Evolutionary conservation across 202 grass and related monocot genomes (phyloP), one percentile per base, ranked within the genome.

Genomic region (Zoysia matrella): DNA sequence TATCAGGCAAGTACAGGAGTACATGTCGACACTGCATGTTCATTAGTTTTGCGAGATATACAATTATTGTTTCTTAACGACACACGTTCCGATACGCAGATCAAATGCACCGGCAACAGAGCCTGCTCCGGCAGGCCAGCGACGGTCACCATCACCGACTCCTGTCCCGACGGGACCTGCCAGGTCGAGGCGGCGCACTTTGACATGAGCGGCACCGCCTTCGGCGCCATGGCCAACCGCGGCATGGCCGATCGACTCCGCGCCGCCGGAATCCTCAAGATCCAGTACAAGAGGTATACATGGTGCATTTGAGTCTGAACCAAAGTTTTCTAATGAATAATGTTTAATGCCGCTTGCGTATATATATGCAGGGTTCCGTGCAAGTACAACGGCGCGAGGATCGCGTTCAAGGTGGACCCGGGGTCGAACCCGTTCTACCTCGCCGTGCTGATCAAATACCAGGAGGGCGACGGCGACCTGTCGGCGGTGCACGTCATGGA

Each of bases 361-460:
- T 16, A 8, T 60, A 5, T 4, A 14, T 12, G 5, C 56, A 97
- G 94, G 42, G 87, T 94, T 42, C 69, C 80, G 18, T 97, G 94
- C 87, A 83, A 72, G 1, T 94, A 94, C 65, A 81, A 62, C 44
- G 94, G 87, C 68, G 65, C 50, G 60, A 50, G 79, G 65, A 47
- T 97, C 6, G 62, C 30, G 5, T 94, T 94, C 84, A 87, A 72
- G 65, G 87, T 97, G 60, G 87, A 97, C 77, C 67, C 85, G 3
- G 94, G 94, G 8, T 97, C 89, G 10, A 97, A 94, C 82, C 87
- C 91, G 2, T 90, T 85, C 80, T 94, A 94, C 87, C 85, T 97
- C 49, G 89, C 91, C 30, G 85, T 94, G 62, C 68, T 90, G n/a
- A 60, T 94, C 65, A 74, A 86, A 74, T 94, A 78, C 74, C 74